These are phyloP conservation scores for Phoma sp. DNA, from an alignment of 2,329 filamentous ascomycete species.

Conservation along the genomic window DNA sequence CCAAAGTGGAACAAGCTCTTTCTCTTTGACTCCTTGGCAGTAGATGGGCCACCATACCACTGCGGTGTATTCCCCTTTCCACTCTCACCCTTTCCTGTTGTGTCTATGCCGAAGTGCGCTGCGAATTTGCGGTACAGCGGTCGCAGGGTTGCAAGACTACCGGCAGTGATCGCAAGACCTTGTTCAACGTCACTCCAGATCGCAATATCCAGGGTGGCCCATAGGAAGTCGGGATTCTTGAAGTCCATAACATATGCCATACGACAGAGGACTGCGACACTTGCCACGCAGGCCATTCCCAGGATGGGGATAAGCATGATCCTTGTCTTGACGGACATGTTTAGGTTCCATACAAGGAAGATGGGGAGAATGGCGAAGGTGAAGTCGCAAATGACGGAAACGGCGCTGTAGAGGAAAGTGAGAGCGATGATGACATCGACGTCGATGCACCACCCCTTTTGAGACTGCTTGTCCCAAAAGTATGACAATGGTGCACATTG, in stretches of 20 bases:
- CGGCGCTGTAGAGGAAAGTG: slow-evolving; percentile 56
- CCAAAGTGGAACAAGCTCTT: slow-evolving; percentile 31
- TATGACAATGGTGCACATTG: slow-evolving; percentile 58
- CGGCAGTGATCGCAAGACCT: slow-evolving; percentile 47
- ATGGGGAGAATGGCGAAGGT: slow-evolving; percentile 59
- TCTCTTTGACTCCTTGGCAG: slow-evolving; percentile 22
- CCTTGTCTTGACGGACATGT: slow-evolving; percentile 58
- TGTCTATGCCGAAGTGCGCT: slow-evolving; percentile 29
- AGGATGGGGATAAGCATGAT: slow-evolving; percentile 56
- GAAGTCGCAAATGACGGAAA: slow-evolving; percentile 57
- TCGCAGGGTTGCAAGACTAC: slow-evolving; percentile 46
- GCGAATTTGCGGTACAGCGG: slow-evolving; percentile 41
- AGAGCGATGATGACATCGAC: slow-evolving; percentile 50
- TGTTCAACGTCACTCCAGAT: slow-evolving; percentile 49
- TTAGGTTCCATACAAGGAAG: slow-evolving; percentile 59
- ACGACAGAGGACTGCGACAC: slow-evolving; percentile 44
- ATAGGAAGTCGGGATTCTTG: slow-evolving; percentile 43
- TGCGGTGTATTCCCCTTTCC: slow-evolving; percentile 28
- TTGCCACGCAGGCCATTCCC: slow-evolving; percentile 58
- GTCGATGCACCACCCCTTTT: slow-evolving; percentile 51
- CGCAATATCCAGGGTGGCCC: slow-evolving; percentile 45
- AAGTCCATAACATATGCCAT: slow-evolving; percentile 47
- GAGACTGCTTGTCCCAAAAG: slow-evolving; percentile 56
- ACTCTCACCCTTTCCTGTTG: slow-evolving; percentile 17
- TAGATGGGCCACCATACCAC: slow-evolving; percentile 22